Base-by-base conservation (phyloP, 768 basidiomycete genomes). In the Trichaptum fuscoviolaceum region DNA sequence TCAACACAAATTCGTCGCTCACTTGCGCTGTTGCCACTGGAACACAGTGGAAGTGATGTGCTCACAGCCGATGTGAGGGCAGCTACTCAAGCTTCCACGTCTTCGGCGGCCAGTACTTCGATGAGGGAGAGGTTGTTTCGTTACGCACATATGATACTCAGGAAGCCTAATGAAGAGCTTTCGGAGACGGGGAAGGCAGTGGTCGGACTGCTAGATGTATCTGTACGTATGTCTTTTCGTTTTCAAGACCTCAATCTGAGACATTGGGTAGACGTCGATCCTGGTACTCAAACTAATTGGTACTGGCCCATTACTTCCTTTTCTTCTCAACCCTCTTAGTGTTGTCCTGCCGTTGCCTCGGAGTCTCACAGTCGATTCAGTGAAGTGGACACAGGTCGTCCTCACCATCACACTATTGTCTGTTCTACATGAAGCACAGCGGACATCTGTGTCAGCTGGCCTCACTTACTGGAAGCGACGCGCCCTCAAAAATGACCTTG, bases 251-350 rank as follows among this genome's bases (percentile, higher is more conserved):
- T 12, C 10, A 52, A 20, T 52, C 42, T 52, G 24, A 61, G 30
- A 61, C 24, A 25, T 17, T 24, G 15, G 59, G 23, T 34, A 61
- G 59, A 61, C 59, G 23, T 61, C 59, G 23, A 25, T 61, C 59
- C 15, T 61, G 23, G 25, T 24, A 25, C 59, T 61, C 59, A 61
- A 61, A 61, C 25, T 34, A 12, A 12, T 61, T 25, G 59, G 59
- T 34, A 25, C 59, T 5, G 59, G 59, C 59, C 72, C 72, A 2
- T 42, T 73, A 9, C 67, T 72, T 9, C 72, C 72, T 1, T 72
- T 72, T 58, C 67, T 73, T 25, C 59, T 73, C 8, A 67, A 70
- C 12, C 72, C 71, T 18, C 66, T 73, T 9, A 63, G 66, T 10
- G 69, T 70, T 1, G 68, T 69, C 1, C 63, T 72, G 20, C 67